Base-by-base conservation (phyloP, 257 asterid species). In the Forsythia viridissima region DNA sequence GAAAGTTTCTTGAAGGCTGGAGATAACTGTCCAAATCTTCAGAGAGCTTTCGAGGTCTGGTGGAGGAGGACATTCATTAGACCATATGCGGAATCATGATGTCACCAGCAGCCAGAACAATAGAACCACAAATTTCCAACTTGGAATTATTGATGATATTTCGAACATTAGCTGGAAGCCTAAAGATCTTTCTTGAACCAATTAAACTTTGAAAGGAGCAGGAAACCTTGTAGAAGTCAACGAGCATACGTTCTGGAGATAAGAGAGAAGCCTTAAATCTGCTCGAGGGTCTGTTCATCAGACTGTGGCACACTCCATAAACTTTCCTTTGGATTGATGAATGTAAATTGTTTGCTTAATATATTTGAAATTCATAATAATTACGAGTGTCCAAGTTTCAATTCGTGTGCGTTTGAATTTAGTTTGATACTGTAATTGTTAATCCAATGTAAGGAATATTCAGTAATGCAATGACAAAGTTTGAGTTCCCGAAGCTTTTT, bases 11-110 rank as follows among this genome's bases (percentile, higher is more conserved):
- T 95, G 39, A 95, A 89, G 89, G 82, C 89, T 2, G 99, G 98
- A 1, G 97, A 95, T 75, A 87, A 82, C 65, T 95, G 99, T 77
- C 99, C 98, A 6, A 95, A 95, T 90, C 97, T 93, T 67, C 94
- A 83, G 79, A 84, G 88, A 65, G 97, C 99, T 0, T 95, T 95
- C 24, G 98, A 95, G 87, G 98, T 95, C 40, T 95, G 99, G 98
- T 95, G 99, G 99, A 91, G 98, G 77, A 79, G 98, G 86, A 92
- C 99, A 16, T 95, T 93, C 46, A 81, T 91, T 16, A 82, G 95
- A 75, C 97, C 98, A 4, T 91, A 80, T 15, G 86, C 80, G 3
- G 97, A 94, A 68, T 74, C 87, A 0, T 80, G 81, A 77, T 79
- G 43, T 69, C 72, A 76, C 44, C 81, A 68, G 69, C 88, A 73